phyloP scores from a whole-genome alignment of 805 yeast species.

The Candida saitoana region DNA sequence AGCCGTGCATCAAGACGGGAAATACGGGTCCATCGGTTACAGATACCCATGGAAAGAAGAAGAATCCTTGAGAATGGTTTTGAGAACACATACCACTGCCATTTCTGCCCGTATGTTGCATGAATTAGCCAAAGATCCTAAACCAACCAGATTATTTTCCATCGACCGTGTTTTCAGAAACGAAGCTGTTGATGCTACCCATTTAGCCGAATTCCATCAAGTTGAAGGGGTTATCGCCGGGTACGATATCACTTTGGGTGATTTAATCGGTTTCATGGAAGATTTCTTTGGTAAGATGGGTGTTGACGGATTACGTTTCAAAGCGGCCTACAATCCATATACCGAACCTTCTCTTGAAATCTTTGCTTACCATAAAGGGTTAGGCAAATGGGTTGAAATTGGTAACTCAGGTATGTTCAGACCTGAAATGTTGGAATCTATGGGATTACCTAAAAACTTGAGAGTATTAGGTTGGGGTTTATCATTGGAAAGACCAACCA shows the following conservation, averaged over 20 bases:
- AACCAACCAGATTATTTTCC: conserved; percentile 87
- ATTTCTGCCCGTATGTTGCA: conserved; percentile 86
- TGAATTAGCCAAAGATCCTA: conserved; percentile 80
- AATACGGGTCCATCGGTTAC: conserved; percentile 93
- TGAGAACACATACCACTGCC: conserved; percentile 97
- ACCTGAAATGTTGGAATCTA: conserved; percentile 97
- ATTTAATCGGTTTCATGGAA: conserved; percentile 96
- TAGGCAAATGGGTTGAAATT: conserved; percentile 97
- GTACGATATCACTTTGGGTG: conserved; percentile 90
- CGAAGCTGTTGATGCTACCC: conserved; percentile 99
- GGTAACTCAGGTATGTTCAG: conserved; percentile 99
- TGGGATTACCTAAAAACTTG: conserved; percentile 94
- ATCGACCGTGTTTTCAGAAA: conserved; percentile 98
- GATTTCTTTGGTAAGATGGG: conserved; percentile 97
- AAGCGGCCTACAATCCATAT: conserved; percentile 98
- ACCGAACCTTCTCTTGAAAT: conserved; percentile 99
- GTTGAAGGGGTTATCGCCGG: conserved; percentile 99
- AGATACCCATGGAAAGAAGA: conserved; percentile 95
- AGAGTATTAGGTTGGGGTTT: conserved; percentile 97
- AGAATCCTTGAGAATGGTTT: conserved; percentile 85
- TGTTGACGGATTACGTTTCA: conserved; percentile 89
- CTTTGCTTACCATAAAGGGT: conserved; percentile 92
- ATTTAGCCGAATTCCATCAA: conserved; percentile 98
- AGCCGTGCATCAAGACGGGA: conserved; percentile 84
- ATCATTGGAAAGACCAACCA: conserved; percentile 96